Evolutionary conservation across 371 early-diverging fungal genomes (phyloP).

Genomic region (Capillidium rhysosporum): DNA sequence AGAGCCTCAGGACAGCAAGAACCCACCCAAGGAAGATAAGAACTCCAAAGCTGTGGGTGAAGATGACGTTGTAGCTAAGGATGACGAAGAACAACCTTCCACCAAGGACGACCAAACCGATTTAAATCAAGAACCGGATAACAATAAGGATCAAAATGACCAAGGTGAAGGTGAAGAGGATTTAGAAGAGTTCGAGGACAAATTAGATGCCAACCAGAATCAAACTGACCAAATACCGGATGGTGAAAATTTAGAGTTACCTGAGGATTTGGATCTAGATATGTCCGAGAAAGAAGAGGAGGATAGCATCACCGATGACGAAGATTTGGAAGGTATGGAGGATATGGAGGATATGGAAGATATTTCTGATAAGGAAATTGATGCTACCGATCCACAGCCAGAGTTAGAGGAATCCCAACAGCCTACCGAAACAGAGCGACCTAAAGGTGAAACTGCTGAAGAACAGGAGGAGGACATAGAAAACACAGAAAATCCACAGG

Average conservation of each 20-base stretch:
- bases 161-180: constrained; percentile 21
- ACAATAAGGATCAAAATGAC: constrained; percentile 14
- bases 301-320: constrained; percentile 6
- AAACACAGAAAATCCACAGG: constrained; percentile 20
- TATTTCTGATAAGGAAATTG: constrained; percentile 14
- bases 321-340: constrained; percentile 18
- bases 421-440: constrained; percentile 20
- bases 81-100: constrained; percentile 23
- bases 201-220: constrained; percentile 23
- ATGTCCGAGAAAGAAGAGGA: constrained; percentile 13
- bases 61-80: constrained; percentile 46
- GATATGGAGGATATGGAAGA: constrained; percentile 20
- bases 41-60: constrained; percentile 13
- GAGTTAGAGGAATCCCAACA: constrained; percentile 15
- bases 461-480: constrained; percentile 20
- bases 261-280: constrained; percentile 20
- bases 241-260: constrained; percentile 19
- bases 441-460: constrained; percentile 14
- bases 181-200: constrained; percentile 15
- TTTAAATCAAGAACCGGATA: constrained; percentile 14
- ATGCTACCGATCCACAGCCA: constrained; percentile 17
- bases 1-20: constrained; percentile 35
- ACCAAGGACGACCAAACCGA: constrained; percentile 16
- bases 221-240: constrained; percentile 22
- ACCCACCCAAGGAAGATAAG: constrained; percentile 26